A percentile compares a stretch with the other conserved stretches of the same genome.
Conservation (phyloP, 768 basidiomycete species). For the Neoboletus subvelutipes region DNA sequence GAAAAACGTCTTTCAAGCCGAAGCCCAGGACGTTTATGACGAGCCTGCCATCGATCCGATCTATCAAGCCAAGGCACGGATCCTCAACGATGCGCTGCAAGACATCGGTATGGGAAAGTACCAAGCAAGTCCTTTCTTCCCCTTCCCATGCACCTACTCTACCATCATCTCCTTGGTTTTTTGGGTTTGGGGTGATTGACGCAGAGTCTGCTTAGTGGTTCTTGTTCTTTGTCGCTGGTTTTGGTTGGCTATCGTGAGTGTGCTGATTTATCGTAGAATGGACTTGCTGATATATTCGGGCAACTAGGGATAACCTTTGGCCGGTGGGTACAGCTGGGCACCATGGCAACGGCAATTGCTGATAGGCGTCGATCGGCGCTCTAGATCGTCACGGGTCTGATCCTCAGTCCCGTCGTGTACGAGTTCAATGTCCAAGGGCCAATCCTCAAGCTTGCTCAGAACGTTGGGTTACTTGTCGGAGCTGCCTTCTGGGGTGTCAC, state of each 20-base stretch:
- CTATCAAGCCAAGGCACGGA: slow-evolving; percentile 55
- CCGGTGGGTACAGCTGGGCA: slow-evolving; percentile 44
- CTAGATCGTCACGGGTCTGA: slow-evolving; percentile 64
- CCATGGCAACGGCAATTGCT: neutral
- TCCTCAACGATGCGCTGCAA: slow-evolving; percentile 61
- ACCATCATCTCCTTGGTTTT: neutral
- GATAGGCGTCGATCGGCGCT: neutral
- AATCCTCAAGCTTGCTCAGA: slow-evolving; percentile 67
- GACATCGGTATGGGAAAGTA: slow-evolving; percentile 73
- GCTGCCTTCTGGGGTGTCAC: slow-evolving; percentile 68
- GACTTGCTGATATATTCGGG: slow-evolving; percentile 2
- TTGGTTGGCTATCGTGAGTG: slow-evolving; percentile 74
- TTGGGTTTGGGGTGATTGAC: neutral
- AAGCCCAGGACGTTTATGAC: slow-evolving; percentile 27
- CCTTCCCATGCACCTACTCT: neutral
- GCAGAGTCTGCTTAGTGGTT: slow-evolving; percentile 43
- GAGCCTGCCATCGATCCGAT: slow-evolving; percentile 47
- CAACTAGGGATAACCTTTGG: slow-evolving; percentile 66
- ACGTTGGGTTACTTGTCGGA: slow-evolving; percentile 68
- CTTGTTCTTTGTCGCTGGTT: slow-evolving; percentile 66
- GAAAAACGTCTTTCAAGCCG: neutral
- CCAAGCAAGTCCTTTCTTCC: slow-evolving; percentile 41
- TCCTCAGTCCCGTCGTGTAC: slow-evolving; percentile 58
- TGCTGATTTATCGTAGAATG: neutral
- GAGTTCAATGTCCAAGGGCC: slow-evolving; percentile 66